Percentiles rank a stretch among this genome's conserved stretches.
phyloP scores from a whole-genome alignment of 208 protist species.

The Leishmania amazonensis region DNA sequence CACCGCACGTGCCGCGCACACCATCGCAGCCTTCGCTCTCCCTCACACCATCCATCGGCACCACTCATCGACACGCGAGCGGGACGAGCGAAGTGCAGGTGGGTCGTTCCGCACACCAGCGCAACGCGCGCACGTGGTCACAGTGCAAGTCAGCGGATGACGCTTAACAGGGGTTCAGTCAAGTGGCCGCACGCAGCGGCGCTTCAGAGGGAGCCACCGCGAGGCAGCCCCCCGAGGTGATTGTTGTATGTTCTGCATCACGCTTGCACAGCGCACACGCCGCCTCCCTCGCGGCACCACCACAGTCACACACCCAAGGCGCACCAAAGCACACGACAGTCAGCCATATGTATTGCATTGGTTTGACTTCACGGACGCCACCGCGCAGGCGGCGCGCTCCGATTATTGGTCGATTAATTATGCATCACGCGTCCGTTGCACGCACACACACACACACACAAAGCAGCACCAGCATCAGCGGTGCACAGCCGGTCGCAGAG shows the following conservation, averaged over 20 bases:
- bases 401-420: slow-evolving; percentile 20
- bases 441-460: not conserved
- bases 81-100: slow-evolving; percentile 57
- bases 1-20: not conserved
- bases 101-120: slow-evolving; percentile 19
- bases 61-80: slow-evolving; percentile 29
- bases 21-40: slow-evolving; percentile 14
- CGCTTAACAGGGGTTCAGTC: slow-evolving; percentile 43
- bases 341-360: slow-evolving; percentile 15
- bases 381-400: slow-evolving; percentile 5
- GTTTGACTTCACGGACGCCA: slow-evolving; percentile 16
- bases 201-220: slow-evolving; percentile 25
- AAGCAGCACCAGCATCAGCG: not conserved
- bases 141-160: slow-evolving; percentile 40
- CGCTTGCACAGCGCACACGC: slow-evolving; percentile 20
- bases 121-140: not conserved
- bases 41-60: slow-evolving; percentile 40
- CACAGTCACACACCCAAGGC: not conserved
- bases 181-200: slow-evolving; percentile 17
- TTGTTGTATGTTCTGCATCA: slow-evolving; percentile 44
- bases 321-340: not conserved
- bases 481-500: not conserved
- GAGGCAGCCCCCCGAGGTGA: slow-evolving; percentile 24
- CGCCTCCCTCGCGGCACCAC: not conserved
- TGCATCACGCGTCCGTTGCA: slow-evolving; percentile 11